Evolutionary conservation across 2,329 filamentous ascomycete species (phyloP).

Genomic region (Sporothrix sp.): DNA sequence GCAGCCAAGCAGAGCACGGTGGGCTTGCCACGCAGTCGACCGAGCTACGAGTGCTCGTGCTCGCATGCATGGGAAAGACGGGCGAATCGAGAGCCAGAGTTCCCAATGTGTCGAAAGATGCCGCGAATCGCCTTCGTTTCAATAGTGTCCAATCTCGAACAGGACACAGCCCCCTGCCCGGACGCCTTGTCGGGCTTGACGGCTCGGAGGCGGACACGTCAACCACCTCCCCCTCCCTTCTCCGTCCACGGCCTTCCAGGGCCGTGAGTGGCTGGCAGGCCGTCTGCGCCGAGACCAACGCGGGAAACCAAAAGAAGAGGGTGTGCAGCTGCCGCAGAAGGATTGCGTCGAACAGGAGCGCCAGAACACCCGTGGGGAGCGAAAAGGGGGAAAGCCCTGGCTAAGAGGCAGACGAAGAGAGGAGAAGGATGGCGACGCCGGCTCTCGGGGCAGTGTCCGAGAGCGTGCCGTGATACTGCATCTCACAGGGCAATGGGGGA

Average conservation of each 20-base stretch:
- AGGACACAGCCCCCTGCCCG: background rate
- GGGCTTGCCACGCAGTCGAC: too few species aligned
- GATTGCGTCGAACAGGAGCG: background rate
- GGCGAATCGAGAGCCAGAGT: too few species aligned
- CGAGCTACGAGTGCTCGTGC: too few species aligned
- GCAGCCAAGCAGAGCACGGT: background rate
- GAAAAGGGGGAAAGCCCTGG: background rate
- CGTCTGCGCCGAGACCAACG: too few species aligned
- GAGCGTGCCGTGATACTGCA: background rate
- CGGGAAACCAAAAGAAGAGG: background rate
- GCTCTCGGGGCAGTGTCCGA: background rate
- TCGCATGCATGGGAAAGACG: too few species aligned
- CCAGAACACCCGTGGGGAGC: background rate
- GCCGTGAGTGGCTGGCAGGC: background rate
- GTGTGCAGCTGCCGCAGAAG: background rate
- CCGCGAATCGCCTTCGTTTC: background rate
- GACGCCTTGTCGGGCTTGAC: slow-evolving; percentile 5
- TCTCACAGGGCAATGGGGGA: too few species aligned
- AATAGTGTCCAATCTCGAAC: background rate
- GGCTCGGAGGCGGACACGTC: slow-evolving; percentile 12
- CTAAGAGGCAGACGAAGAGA: background rate
- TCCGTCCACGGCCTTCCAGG: background rate
- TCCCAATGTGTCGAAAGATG: too few species aligned
- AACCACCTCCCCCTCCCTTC: background rate
- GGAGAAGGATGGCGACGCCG: background rate